Evolutionary conservation across 495 filamentous ascomycete species (phyloP).

Genomic region (Pseudotulostoma volvatum): DNA sequence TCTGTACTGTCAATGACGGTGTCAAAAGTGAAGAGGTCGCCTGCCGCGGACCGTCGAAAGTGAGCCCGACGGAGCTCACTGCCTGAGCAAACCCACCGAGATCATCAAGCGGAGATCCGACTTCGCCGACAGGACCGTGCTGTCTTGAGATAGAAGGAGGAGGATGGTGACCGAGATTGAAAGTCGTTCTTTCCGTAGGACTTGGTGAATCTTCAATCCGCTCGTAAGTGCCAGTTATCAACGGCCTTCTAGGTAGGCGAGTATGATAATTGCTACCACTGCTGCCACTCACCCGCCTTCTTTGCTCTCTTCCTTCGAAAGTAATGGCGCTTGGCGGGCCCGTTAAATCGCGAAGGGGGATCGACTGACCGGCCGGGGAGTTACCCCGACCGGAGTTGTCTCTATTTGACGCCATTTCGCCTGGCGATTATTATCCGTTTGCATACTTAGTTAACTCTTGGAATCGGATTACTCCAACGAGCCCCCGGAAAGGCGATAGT

Average conservation of each 20-base stretch:
- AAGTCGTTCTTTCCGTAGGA: slow-evolving; percentile 11
- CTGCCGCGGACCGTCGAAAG: slow-evolving; percentile 26
- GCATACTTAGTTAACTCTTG: slow-evolving; percentile 25
- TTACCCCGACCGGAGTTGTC: slow-evolving; percentile 31
- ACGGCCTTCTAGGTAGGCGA: slow-evolving; percentile 22
- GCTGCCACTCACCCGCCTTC: slow-evolving; percentile 15
- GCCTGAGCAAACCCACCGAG: slow-evolving; percentile 39
- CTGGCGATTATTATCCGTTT: slow-evolving; percentile 25
- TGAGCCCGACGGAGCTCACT: slow-evolving; percentile 43
- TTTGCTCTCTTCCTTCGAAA: slow-evolving; percentile 16
- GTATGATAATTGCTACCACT: slow-evolving; percentile 10
- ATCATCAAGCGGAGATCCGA: slow-evolving; percentile 30
- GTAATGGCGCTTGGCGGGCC: slow-evolving; percentile 31
- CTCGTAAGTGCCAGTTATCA: slow-evolving; percentile 29
- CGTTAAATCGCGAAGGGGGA: slow-evolving; percentile 71
- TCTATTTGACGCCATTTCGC: slow-evolving; percentile 45
- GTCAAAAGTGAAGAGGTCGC: not conserved
- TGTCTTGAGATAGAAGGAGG: too few relatives aligned
- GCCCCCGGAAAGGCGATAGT: too few relatives aligned
- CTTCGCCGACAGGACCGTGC: slow-evolving; percentile 21
- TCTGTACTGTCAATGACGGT: slow-evolving; percentile 6
- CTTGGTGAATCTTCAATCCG: slow-evolving; percentile 40
- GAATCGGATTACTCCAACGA: too few relatives aligned
- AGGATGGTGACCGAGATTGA: too few relatives aligned
- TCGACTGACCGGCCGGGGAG: slow-evolving; percentile 44